Percentiles rank a stretch among this genome's conserved stretches.
Conservation (phyloP, 1,139 yeast genomes). For the Hemisphaericaspora xylofermentans region DNA sequence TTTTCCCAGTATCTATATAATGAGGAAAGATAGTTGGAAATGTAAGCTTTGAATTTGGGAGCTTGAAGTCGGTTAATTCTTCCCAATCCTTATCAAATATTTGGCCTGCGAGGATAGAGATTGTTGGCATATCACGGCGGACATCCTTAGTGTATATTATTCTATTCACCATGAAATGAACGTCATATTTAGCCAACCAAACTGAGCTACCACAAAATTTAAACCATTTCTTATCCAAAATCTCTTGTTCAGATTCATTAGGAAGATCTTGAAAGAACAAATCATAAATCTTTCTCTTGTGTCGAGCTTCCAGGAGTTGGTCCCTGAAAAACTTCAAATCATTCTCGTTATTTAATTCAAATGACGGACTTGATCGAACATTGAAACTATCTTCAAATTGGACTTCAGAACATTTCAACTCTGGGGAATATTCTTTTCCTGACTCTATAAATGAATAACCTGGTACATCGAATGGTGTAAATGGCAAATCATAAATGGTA, state of each 20-base stretch:
- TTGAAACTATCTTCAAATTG: constrained; percentile 4
- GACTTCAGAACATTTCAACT: constrained; percentile 4
- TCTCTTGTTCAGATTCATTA: constrained; percentile 13
- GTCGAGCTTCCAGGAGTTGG: constrained; percentile 1
- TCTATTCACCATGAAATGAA: constrained; percentile 33
- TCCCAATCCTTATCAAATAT: constrained; percentile 29
- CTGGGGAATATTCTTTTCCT: background rate
- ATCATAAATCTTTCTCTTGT: constrained; percentile 2
- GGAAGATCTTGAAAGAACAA: constrained; percentile 13
- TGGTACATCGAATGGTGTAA: constrained; percentile 8
- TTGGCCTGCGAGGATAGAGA: constrained; percentile 28
- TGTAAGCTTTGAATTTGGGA: constrained; percentile 20
- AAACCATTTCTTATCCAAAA: constrained; percentile 26
- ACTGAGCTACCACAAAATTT: constrained; percentile 34
- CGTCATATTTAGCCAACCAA: constrained; percentile 33
- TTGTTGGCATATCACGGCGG: constrained; percentile 21
- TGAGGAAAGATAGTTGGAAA: constrained; percentile 30
- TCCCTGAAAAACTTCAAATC: constrained; percentile 11
- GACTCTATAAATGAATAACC: constrained; percentile 13
- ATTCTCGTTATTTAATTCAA: constrained; percentile 9
- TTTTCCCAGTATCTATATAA: constrained; percentile 21
- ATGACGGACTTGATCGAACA: constrained; percentile 6
- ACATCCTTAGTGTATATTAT: constrained; percentile 25
- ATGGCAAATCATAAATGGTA: background rate
- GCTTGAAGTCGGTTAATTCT: constrained; percentile 22